Base-by-base conservation (phyloP, 1,284 basidiomycete species). In the Pulchroboletus neoregius region DNA sequence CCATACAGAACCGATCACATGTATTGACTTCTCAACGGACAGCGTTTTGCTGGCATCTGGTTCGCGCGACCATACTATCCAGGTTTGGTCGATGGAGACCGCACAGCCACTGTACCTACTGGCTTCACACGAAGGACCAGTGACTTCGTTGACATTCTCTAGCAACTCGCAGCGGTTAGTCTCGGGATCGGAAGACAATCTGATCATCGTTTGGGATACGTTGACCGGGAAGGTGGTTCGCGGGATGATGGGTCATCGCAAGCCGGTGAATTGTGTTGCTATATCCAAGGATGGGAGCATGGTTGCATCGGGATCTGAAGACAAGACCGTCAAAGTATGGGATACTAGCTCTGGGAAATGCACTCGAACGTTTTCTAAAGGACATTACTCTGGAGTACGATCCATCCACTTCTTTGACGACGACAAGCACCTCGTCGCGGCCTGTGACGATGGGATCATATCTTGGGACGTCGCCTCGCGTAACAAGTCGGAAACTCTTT, bases 251-350 rank as follows among this genome's bases (percentile, higher is more conserved):
- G 57, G 59, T 1, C 59, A 60, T 39, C 48, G 32, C 3, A 49
- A 48, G 15, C 5, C 34, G 1, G 58, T 63, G 15, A 58, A 48
- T 9, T 60, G 54, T 16, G 7, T 63, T n/a, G 30, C 48, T 5
- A 18, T 54, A 6, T 61, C 58, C 15, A n/a, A 27, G 15, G 41
- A 59, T 30, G 50, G 57, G 16, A 31, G 13, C 13, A 35, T 35
- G 3, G 1, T 57, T 13, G 54, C 43, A 1, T 51, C 57, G 0
- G 57, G 56, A 20, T 58, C 58, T 1, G 44, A 56, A 20, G 61
- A 63, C 49, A 55, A 57, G 30, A 54, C 50, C 0, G 20, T 65
- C 37, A 62, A 56, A 31, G 32, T 64, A 13, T 58, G 57, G 57
- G 45, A 59, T 11, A 24, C 22, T 12, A 7, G 2, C 1, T 40